Evolutionary conservation across 768 basidiomycete genomes (phyloP), one percentile per base, ranked within the genome.

Genomic region (Lactarius sp.): DNA sequence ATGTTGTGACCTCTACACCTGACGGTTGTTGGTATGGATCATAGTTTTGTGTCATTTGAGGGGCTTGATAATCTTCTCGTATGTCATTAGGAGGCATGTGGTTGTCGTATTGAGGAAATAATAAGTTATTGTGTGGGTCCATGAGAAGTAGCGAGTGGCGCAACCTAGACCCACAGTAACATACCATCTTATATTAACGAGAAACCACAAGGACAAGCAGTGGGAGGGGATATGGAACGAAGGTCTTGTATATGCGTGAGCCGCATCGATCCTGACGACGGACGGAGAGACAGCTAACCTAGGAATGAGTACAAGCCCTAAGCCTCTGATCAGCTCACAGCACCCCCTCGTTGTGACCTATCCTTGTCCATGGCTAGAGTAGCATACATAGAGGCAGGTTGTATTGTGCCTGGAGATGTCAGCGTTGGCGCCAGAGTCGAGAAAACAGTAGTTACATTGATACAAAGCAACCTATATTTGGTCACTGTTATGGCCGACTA

Each of bases 351-450:
- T 52, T 27, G 34, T 7, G 36, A 58, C 33, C 13, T 12, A 36
- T 36, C 20, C 51, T 47, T 58, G 56, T 58, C 20, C 16, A 18
- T 33, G 18, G n/a, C 13, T 13, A 52, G n/a, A 4, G 49, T n/a
- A 34, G 41, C 33, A 33, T 6, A 33, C 16, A 9, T 33, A 33
- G 50, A 41, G 54, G 34, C n/a, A 52, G 42, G 41, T 57, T 57
- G 46, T 51, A 33, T 20, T 37, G 61, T 62, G 56, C 61, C 61
- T 62, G 61, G 61, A 62, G 42, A 62, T 46, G 61, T 52, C 55
- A 46, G 12, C 41, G 22, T 14, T 13, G 22, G 55, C 47, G 49
- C 41, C 54, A 51, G 33, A 56, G 27, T 36, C 9, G 49, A 44
- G 61, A 51, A 52, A 8, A 27, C 27, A 27, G 27, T 3, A 16